Conservation (phyloP, 192 early-diverging fungal genomes). For the Rhizophagus clarus region DNA sequence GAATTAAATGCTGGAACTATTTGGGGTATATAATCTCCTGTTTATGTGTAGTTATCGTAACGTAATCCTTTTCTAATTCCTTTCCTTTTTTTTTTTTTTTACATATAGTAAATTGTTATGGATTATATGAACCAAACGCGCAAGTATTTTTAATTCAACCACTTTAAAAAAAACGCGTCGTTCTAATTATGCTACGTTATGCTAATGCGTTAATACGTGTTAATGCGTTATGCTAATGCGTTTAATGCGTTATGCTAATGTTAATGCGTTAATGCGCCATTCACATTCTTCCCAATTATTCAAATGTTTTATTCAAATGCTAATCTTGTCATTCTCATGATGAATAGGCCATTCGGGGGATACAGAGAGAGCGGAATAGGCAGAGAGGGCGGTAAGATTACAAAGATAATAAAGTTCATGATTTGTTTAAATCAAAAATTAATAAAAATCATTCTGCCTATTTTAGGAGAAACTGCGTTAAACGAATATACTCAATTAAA, state of each 20-base stretch:
- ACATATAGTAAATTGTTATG: conserved; percentile 24
- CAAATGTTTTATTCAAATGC: no score
- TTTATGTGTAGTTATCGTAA: no score
- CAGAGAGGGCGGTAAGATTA: conserved; percentile 59
- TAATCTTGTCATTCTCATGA: no score
- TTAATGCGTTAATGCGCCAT: no score
- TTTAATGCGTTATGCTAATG: no score
- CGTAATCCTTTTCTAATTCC: conserved; percentile 31
- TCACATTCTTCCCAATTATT: no score
- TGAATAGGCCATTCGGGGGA: conserved; percentile 70
- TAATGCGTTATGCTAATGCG: no score
- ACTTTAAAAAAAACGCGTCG: background rate
- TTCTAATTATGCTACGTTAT: no score
- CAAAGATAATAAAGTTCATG: conserved; percentile 47
- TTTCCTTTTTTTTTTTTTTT: background rate
- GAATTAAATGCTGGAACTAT: conserved; percentile 60
- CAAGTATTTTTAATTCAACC: no score
- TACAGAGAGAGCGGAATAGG: conserved; percentile 70
- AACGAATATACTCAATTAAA: conserved; percentile 3
- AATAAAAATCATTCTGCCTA: no score
- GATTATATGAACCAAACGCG: background rate
- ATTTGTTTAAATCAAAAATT: no score
- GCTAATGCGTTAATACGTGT: no score
- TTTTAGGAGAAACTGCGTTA: background rate
- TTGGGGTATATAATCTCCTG: conserved; percentile 46